Conservation (phyloP, 2,329 filamentous ascomycete genomes). For the Nemania sp. region DNA sequence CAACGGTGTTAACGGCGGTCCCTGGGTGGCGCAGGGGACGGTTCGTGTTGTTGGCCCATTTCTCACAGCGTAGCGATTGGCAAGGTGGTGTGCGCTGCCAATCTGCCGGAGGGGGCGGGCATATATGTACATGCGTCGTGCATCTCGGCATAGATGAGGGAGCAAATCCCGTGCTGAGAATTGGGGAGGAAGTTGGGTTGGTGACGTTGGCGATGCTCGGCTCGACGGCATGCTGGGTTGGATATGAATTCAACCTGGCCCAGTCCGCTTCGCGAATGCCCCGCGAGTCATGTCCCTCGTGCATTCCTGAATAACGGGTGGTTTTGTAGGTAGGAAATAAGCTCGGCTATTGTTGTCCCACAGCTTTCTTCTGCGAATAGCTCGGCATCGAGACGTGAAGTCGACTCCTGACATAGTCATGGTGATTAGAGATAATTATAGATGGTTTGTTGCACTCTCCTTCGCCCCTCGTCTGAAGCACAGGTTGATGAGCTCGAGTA, state of each 20-base stretch:
- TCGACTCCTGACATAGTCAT: not conserved
- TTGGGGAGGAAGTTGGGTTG: constrained; percentile 34
- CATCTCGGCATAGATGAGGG: constrained; percentile 28
- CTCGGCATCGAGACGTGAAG: not conserved
- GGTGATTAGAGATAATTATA: constrained; percentile 4
- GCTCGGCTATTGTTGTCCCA: not conserved
- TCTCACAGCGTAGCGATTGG: not conserved
- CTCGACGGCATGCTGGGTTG: constrained; percentile 1
- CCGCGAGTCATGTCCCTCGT: constrained; percentile 3
- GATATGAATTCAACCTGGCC: constrained; percentile 3
- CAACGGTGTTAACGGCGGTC: not conserved
- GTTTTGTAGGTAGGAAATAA: not conserved
- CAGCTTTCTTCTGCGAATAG: no score
- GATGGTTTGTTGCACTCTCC: not conserved
- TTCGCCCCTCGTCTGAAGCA: not conserved
- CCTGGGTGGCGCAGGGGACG: constrained; percentile 16
- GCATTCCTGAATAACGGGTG: not conserved
- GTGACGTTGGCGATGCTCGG: constrained; percentile 26
- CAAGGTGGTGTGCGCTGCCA: constrained; percentile 20
- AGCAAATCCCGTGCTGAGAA: constrained; percentile 13
- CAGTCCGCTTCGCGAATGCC: constrained; percentile 4
- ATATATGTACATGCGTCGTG: constrained; percentile 25
- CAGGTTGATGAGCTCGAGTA: not conserved
- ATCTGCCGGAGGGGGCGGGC: constrained; percentile 32
- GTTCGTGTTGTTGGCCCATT: constrained; percentile 2